Evolutionary conservation across 2,329 filamentous ascomycete species (phyloP).

Genomic region (Basipetospora chlamydospora): DNA sequence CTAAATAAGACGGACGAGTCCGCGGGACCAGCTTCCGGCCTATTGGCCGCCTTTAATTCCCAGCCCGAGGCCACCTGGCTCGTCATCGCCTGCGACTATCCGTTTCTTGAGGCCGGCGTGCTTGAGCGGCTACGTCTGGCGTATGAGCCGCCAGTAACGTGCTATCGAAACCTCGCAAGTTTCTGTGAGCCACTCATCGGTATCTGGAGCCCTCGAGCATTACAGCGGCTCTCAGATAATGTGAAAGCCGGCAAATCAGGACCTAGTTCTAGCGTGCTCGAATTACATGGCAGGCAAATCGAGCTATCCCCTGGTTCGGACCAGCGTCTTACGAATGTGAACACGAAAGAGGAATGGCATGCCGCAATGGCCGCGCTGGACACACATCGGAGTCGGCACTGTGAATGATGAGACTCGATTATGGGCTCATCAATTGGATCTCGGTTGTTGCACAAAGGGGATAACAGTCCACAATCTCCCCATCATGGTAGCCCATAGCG

Average conservation of each 20-base stretch:
- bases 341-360: not conserved
- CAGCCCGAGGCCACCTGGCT: not conserved
- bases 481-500: not conserved
- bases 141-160: slow-evolving; percentile 1
- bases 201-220: not conserved
- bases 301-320: not conserved
- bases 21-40: not conserved
- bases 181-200: not conserved
- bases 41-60: not conserved
- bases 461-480: not conserved
- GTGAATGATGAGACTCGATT: no score
- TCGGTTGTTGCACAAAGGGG: not conserved
- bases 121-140: not conserved
- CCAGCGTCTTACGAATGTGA: not conserved
- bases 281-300: not conserved
- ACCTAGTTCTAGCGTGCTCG: not conserved
- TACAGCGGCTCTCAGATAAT: not conserved
- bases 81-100: not conserved
- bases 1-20: not conserved
- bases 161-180: not conserved
- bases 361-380: not conserved
- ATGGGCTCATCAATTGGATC: not conserved
- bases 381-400: no score
- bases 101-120: not conserved
- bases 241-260: not conserved